Evolutionary conservation across 495 filamentous ascomycete genomes (phyloP).

Genomic region (Friedmanniomyces endolithicus): DNA sequence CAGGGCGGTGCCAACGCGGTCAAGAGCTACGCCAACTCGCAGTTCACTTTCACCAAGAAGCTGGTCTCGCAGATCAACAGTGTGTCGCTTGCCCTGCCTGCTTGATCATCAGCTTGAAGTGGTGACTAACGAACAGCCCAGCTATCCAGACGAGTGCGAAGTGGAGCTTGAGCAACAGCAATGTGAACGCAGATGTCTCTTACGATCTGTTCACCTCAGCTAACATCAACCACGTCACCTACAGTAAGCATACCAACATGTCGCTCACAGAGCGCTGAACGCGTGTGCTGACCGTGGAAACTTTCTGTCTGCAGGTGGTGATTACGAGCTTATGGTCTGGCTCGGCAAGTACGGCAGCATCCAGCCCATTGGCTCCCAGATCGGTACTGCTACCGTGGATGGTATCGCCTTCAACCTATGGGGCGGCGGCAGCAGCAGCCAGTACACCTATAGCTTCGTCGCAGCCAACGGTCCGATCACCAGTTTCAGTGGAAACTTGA

Average conservation of each 20-base stretch:
- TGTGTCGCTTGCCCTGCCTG: too few species aligned
- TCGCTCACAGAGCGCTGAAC: constrained; percentile 7
- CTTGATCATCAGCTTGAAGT: too few species aligned
- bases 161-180: constrained; percentile 33
- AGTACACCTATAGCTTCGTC: constrained; percentile 39
- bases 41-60: constrained; percentile 25
- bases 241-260: constrained; percentile 37
- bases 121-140: too few species aligned
- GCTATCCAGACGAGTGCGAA: constrained; percentile 31
- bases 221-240: constrained; percentile 35
- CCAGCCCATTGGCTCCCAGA: constrained; percentile 33
- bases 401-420: constrained; percentile 32
- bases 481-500: constrained; percentile 32
- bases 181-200: constrained; percentile 35
- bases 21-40: constrained; percentile 37
- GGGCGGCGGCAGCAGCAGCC: constrained; percentile 31
- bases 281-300: too few species aligned
- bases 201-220: constrained; percentile 39
- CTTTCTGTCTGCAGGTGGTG: not conserved
- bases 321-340: constrained; percentile 18
- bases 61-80: constrained; percentile 28
- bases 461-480: constrained; percentile 23
- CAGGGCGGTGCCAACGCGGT: constrained; percentile 31
- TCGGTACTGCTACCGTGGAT: constrained; percentile 25
- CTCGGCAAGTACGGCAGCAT: constrained; percentile 29